A percentile compares a stretch with the other conserved stretches of the same genome.
Evolutionary conservation across 1,139 yeast genomes (phyloP).

Genomic region (Entelexis sorbosivorans): DNA sequence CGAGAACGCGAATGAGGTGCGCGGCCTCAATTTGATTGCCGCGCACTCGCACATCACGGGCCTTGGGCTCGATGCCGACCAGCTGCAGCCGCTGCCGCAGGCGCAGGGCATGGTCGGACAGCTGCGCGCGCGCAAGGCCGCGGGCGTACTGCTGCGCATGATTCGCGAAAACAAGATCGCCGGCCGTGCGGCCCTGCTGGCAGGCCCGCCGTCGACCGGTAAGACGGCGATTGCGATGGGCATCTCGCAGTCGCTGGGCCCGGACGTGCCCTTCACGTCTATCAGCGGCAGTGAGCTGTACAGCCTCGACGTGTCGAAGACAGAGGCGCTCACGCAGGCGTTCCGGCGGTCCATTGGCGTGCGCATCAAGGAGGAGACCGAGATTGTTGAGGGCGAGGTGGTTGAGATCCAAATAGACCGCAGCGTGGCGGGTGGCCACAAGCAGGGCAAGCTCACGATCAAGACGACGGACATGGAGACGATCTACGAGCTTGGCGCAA

Average conservation of each 20-base stretch:
- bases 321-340: conserved; percentile 92
- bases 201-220: conserved; percentile 98
- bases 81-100: conserved; percentile 64
- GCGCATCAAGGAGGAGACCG: conserved; percentile 91
- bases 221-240: conserved; percentile 99
- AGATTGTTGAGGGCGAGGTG: conserved; percentile 95
- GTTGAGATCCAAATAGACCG: conserved; percentile 97
- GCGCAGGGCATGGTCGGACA: conserved; percentile 98
- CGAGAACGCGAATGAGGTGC: conserved; percentile 31
- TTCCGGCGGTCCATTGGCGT: conserved; percentile 93
- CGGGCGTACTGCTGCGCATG: conserved; percentile 88
- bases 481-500: conserved; percentile 88
- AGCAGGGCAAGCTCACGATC: conserved; percentile 93
- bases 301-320: conserved; percentile 82
- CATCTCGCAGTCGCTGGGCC: conserved; percentile 74
- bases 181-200: conserved; percentile 88
- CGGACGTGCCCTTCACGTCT: conserved; percentile 91
- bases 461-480: conserved; percentile 99
- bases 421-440: conserved; percentile 93
- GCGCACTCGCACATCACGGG: conserved; percentile 97
- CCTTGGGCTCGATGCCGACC: conserved; percentile 74
- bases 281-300: conserved; percentile 90
- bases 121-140: conserved; percentile 85
- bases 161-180: conserved; percentile 90
- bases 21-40: conserved; percentile 49